Evolutionary conservation across 257 asterid genomes (phyloP).

Genomic region (Agastache rugosa): DNA sequence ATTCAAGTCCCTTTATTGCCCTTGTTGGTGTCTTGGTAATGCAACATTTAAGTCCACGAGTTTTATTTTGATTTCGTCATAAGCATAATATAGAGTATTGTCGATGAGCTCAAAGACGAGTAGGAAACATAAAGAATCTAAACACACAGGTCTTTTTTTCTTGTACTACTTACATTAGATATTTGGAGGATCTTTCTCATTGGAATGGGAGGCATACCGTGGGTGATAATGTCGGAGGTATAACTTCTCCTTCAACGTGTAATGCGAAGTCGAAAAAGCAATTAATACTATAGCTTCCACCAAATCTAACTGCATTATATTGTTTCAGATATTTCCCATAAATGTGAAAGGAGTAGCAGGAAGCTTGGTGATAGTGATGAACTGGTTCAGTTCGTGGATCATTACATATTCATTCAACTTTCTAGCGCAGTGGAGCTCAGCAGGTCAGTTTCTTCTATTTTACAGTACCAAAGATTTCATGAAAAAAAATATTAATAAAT

Average conservation of each 20-base stretch:
- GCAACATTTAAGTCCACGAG: neutral
- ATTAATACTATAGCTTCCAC: neutral
- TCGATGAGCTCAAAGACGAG: neutral
- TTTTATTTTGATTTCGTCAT: neutral
- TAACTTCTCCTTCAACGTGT: neutral
- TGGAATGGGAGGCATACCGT: conserved; percentile 95
- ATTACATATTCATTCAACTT: conserved; percentile 79
- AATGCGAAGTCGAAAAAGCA: neutral
- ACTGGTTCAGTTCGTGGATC: conserved; percentile 90
- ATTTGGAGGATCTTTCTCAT: conserved; percentile 75
- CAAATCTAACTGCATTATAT: neutral
- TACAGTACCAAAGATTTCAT: neutral
- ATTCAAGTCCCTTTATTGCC: conserved; percentile 68
- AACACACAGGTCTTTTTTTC: neutral
- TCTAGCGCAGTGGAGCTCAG: conserved; percentile 73
- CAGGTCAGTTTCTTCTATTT: conserved; percentile 48
- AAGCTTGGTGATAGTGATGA: conserved; percentile 81
- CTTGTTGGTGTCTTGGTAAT: conserved; percentile 81
- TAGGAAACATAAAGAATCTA: neutral
- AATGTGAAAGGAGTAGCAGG: conserved; percentile 90
- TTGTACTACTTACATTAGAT: conserved; percentile 50
- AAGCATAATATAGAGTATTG: neutral
- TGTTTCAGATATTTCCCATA: conserved; percentile 80
- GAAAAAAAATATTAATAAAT: neutral
- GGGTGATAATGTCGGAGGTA: conserved; percentile 98